A percentile compares a stretch with the other conserved stretches of the same genome.
Evolutionary conservation across 371 early-diverging fungal genomes (phyloP).

Genomic region (Quaeritorhiza haematococci): DNA sequence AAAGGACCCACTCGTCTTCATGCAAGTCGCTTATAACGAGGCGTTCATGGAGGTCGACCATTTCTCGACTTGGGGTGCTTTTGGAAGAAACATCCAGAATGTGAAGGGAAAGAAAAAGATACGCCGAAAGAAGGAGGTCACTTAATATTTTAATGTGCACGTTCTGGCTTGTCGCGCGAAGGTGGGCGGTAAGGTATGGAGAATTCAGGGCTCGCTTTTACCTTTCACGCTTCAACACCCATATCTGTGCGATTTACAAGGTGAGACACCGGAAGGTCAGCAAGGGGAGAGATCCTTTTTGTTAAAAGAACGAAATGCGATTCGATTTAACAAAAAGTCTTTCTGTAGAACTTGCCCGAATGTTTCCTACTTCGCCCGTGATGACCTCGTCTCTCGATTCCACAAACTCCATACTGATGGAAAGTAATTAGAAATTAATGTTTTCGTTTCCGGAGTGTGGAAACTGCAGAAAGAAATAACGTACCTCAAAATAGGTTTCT

Average conservation of each 20-base stretch:
- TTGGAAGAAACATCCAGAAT: background rate
- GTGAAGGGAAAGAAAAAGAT: too few relatives aligned
- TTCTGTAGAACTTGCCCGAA: constrained; percentile 20
- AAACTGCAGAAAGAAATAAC: background rate
- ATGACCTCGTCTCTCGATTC: constrained; percentile 28
- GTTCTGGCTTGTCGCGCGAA: constrained; percentile 2
- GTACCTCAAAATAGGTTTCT: constrained; percentile 39
- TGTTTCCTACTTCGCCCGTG: constrained; percentile 40
- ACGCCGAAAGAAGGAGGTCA: background rate
- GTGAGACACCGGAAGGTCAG: constrained; percentile 5
- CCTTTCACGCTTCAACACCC: background rate
- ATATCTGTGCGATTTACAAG: constrained; percentile 3
- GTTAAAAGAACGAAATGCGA: too few relatives aligned
- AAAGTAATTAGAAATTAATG: background rate
- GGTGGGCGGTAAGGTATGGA: constrained; percentile 5
- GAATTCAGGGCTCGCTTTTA: constrained; percentile 8
- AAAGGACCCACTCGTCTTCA: background rate
- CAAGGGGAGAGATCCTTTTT: background rate
- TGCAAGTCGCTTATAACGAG: background rate
- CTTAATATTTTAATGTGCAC: background rate
- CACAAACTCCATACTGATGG: constrained; percentile 30
- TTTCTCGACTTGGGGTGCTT: constrained; percentile 3
- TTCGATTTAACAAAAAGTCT: background rate
- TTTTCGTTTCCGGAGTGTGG: background rate
- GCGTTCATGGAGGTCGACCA: background rate